Evolutionary conservation across 768 basidiomycete species (phyloP).

Genomic region (Dioszegia hungarica): DNA sequence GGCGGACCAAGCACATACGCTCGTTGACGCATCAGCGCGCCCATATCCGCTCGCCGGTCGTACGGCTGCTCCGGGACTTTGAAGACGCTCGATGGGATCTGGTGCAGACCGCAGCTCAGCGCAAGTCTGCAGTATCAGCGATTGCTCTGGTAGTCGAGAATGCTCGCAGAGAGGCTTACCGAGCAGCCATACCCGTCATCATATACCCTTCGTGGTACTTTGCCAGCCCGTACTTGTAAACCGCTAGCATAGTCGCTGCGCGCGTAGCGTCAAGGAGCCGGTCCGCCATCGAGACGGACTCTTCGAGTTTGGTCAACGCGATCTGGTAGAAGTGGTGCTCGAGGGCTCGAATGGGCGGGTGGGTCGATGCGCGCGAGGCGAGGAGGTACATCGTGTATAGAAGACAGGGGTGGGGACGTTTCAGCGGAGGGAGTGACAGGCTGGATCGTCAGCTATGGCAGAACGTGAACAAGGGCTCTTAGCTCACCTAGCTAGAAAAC

Average conservation of each 20-base stretch:
- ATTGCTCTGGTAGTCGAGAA: background rate
- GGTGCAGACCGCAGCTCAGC: conserved; percentile 34
- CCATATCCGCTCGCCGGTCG: conserved; percentile 20
- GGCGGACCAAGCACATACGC: conserved; percentile 31
- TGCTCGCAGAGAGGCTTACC: conserved; percentile 15
- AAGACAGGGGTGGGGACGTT: conserved; percentile 39
- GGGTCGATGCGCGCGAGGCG: conserved; percentile 28
- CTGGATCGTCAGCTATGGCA: conserved; percentile 10
- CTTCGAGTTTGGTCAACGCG: conserved; percentile 28
- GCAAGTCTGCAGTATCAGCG: conserved; percentile 24
- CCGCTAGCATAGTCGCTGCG: conserved; percentile 31
- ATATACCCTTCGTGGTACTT: conserved; percentile 42
- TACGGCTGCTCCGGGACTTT: conserved; percentile 12
- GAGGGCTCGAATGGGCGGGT: conserved; percentile 24
- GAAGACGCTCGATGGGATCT: conserved; percentile 27
- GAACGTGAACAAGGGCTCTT: background rate
- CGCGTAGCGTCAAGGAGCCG: conserved; percentile 32
- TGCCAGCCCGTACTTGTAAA: conserved; percentile 34
- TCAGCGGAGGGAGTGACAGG: conserved; percentile 30
- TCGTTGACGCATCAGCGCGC: conserved; percentile 32
- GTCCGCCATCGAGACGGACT: conserved; percentile 26
- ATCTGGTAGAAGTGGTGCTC: conserved; percentile 38
- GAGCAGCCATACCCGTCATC: conserved; percentile 32
- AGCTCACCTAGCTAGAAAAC: conserved; percentile 38
- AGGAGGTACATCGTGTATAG: conserved; percentile 41